These are phyloP conservation scores for Moelleriella libera DNA, from an alignment of 2,329 filamentous ascomycete genomes.

Conservation along the genomic window DNA sequence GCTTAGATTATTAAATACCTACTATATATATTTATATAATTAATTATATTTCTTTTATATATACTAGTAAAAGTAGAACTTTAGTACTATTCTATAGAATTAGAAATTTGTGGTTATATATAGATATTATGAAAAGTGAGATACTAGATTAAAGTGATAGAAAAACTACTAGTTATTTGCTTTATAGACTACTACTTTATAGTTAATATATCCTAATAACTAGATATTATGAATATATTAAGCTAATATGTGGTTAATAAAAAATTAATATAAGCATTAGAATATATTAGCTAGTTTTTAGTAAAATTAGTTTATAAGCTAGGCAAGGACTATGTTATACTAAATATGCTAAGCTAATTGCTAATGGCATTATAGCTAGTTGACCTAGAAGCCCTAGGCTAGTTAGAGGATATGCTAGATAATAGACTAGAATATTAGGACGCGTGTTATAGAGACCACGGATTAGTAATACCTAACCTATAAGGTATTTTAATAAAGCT, in stretches of 20 bases:
- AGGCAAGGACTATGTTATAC: too few relatives aligned
- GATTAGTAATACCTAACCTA: too few relatives aligned
- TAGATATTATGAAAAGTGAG: neutral
- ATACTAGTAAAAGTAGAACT: neutral
- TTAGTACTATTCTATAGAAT: neutral
- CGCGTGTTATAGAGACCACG: too few relatives aligned
- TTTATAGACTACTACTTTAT: neutral
- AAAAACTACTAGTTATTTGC: neutral
- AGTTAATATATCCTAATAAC: neutral
- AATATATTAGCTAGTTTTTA: neutral
- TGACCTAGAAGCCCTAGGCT: too few relatives aligned
- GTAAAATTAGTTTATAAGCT: neutral
- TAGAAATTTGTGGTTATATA: neutral
- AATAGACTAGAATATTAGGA: too few relatives aligned
- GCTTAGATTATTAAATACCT: too few relatives aligned
- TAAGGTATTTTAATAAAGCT: too few relatives aligned
- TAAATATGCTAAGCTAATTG: too few relatives aligned
- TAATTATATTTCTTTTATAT: neutral
- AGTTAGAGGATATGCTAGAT: too few relatives aligned
- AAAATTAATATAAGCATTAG: neutral
- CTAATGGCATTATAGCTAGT: too few relatives aligned
- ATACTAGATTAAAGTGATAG: neutral
- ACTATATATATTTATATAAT: too few relatives aligned
- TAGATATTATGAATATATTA: neutral
- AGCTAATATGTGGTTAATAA: neutral